Base-by-base conservation (phyloP, 129 eudicot genomes). In the Artemisia annua region DNA sequence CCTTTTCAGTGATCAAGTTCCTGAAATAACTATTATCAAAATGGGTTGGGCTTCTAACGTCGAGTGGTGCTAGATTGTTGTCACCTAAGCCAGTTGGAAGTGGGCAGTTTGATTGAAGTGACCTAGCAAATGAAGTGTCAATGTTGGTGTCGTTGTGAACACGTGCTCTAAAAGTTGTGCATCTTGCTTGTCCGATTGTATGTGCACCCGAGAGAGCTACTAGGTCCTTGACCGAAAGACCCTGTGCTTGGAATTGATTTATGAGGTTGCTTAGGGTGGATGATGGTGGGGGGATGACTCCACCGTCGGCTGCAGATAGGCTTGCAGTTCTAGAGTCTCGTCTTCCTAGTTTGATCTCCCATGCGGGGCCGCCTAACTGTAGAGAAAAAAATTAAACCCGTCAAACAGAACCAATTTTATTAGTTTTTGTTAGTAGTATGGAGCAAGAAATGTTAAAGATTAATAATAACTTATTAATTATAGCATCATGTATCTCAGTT, bases 111-210 rank as follows among this genome's bases (percentile, higher is more conserved):
- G 62, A 49, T 17, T 66, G 85, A 35, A 78, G 78, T 39, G 74
- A 77, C 26, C 39, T 72, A 5, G 96, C 96, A 32, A 87, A 82
- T 2, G 83, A 63, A 15, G 85, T 55, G 18, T 86, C 88, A 16
- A 87, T 86, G 83, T 78, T 83, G 51, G 81, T 69, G 49, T 84
- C 86, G 67, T 86, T 89, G 83, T 89, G 74, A n/a, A 89, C 48
- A 19, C 85, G 89, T 7, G 64, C 59, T 73, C 89, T 75, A 74
- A 89, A 86, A 17, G 56, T 24, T 7, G 83, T 78, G 63, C 96
- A 89, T 59, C 96, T 78, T 46, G 92, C 88, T 84, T 81, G 77
- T 57, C 96, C 96, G 49, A 89, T 89, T 57, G 96, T 86, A 60
- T 89, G 96, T 2, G 86, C 48, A 0, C 91, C 97, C 1, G 96